phyloP scores from a whole-genome alignment of 805 yeast species.

The Citeromyces matritensis region DNA sequence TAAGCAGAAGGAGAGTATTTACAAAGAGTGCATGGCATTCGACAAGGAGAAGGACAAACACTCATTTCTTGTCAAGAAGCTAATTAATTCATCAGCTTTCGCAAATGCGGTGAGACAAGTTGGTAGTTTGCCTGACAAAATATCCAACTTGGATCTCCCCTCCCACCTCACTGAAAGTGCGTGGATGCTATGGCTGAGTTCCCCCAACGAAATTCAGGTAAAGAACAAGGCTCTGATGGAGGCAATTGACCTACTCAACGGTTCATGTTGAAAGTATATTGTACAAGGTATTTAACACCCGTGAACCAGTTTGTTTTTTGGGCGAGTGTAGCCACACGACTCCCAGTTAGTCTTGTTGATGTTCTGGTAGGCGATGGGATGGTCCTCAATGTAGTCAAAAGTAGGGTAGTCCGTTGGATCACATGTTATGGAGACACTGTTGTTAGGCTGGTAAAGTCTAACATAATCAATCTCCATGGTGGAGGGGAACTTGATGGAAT shows the following conservation, averaged over 20 bases:
- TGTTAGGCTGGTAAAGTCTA: constrained; percentile 79
- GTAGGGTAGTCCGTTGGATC: constrained; percentile 86
- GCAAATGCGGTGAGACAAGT: too few species aligned
- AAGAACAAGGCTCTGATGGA: too few species aligned
- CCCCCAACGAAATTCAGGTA: too few species aligned
- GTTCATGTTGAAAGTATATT: too few species aligned
- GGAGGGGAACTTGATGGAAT: constrained; percentile 61
- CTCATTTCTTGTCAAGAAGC: not conserved
- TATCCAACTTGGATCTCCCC: too few species aligned
- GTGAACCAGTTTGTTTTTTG: constrained; percentile 45
- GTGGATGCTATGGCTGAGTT: too few species aligned
- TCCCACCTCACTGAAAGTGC: too few species aligned
- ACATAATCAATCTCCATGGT: constrained; percentile 72
- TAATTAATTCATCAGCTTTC: not conserved
- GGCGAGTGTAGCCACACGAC: constrained; percentile 55
- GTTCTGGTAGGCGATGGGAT: constrained; percentile 53
- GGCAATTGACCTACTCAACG: too few species aligned
- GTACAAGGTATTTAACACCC: constrained; percentile 8
- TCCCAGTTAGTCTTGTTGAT: constrained; percentile 64
- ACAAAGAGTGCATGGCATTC: constrained; percentile 5
- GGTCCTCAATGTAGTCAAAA: constrained; percentile 60
- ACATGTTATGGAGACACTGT: constrained; percentile 50
- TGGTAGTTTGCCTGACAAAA: too few species aligned
- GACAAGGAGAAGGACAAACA: constrained; percentile 1
- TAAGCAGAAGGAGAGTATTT: constrained; percentile 5